Base-by-base conservation (phyloP, 2,329 filamentous ascomycete genomes). In the Magnaporthiopsis incrustans region DNA sequence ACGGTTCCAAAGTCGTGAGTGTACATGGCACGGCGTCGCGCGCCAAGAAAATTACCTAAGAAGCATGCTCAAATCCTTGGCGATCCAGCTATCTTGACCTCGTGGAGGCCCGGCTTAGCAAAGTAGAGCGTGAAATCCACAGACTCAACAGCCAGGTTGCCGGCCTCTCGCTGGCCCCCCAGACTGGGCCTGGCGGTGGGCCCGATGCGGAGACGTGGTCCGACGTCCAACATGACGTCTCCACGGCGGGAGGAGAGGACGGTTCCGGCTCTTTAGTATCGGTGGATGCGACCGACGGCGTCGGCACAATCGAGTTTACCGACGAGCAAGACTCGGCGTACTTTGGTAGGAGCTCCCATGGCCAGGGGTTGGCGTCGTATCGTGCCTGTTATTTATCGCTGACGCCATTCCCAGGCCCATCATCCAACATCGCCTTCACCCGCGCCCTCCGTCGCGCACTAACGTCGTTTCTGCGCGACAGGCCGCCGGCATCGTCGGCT, bases 341-440 rank as follows among this genome's bases (percentile, higher is more conserved):
- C 25, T 71, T 69, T 64, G 69, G 69, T 68, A 38, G 35, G 35
- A 38, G 12, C 27, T 30, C 27, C 5, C 35, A 38, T 38, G 11
- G 10, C 11, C 35, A 4, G 35, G 1, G 3, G 10, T 1, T 4
- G 35, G 35, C 14, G 35, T 15, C 35, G 35, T 38, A 4, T 38
- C 35, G 5, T 3, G 27, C 5, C 27, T 30, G 27, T 30, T 38
- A 4, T 11, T 14, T 14, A 11, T 63, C 30, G 63, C 15, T 27
- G 63, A 22, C 4, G 18, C 11, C 18, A 12, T 4, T 33, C n/a
- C 11, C 26, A 69, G 67, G 67, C 3, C 69, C 70, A 0, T 69
- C 68, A 10, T 70, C 69, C 22, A 71, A 71, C 35, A 71, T 70
- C 18, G 69, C 70, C 10, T 70, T 71, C n/a, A 62, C 66, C n/a